Evolutionary conservation across 1,139 yeast species (phyloP), one percentile per base, ranked within the genome.

Genomic region (Yamadazyma mexicana): DNA sequence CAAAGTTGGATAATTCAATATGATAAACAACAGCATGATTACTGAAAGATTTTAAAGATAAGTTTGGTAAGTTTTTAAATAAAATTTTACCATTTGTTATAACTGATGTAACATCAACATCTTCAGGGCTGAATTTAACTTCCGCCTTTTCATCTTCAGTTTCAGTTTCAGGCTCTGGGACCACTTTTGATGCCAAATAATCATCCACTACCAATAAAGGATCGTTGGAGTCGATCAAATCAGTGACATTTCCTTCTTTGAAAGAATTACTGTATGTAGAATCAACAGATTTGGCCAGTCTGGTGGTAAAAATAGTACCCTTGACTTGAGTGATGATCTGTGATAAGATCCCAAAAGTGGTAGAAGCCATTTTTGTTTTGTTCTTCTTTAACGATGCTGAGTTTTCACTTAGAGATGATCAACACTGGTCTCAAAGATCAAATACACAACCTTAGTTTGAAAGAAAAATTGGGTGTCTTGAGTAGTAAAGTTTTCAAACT

Each of bases 21-120:
- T 83, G 87, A 40, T 85, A 62, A 10, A 86, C 85, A 20, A 77
- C 70, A 3, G 78, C 70, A 22, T 58, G 51, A 11, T 61, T 48
- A 27, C 68, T 64, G 48, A 83, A 70, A 29, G 65, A 60, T 12
- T 53, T 40, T 12, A 57, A 54, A 6, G 79, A 66, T 33, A 87
- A 69, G 38, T 73, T 71, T 11, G 95, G 91, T 44, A 78, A 62
- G 52, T 64, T 66, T 35, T 64, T 59, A 45, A 78, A 59, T 24
- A 87, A 58, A 7, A 83, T 74, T 23, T 64, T 58, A 22, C 87
- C 75, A 38, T 78, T 67, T 3, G 86, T 71, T 9, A 69, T 50
- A 28, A 86, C 73, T 7, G 84, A 67, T 5, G 80, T 61, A 28
- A 75, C 57, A 4, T 73, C 69, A 1, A 62, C 51, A 5, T 39